Percentiles rank a stretch among this genome's conserved stretches.
Conservation (phyloP, 371 early-diverging fungal genomes). For the Mucor ambiguus region DNA sequence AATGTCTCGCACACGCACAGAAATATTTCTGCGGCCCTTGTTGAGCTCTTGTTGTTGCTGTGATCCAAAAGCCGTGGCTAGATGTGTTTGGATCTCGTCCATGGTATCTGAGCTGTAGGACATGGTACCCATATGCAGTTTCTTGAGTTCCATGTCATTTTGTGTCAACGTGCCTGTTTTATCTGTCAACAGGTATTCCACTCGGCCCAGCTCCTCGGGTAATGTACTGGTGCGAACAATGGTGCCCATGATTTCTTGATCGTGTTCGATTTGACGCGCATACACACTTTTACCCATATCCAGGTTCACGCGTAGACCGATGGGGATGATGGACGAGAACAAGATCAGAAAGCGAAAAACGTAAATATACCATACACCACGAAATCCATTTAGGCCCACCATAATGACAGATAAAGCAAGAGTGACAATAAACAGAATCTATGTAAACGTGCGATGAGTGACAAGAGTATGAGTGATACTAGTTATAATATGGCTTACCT, state of each 20-base stretch:
- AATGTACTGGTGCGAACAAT: slow-evolving; percentile 95
- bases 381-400: slow-evolving; percentile 91
- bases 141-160: slow-evolving; percentile 99
- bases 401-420: slow-evolving; percentile 81
- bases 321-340: slow-evolving; percentile 98
- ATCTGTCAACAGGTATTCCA: slow-evolving; percentile 97
- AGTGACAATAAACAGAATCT: slow-evolving; percentile 88
- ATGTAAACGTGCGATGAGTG: neutral
- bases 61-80: slow-evolving; percentile 60
- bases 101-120: slow-evolving; percentile 90
- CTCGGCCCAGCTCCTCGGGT: slow-evolving; percentile 99
- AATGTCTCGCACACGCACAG: slow-evolving; percentile 78
- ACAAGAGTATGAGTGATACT: no score
- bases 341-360: slow-evolving; percentile 96
- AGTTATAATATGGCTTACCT: slow-evolving; percentile 50
- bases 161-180: slow-evolving; percentile 99
- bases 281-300: slow-evolving; percentile 98
- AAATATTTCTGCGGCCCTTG: slow-evolving; percentile 67
- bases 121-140: slow-evolving; percentile 97
- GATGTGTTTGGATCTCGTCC: slow-evolving; percentile 79
- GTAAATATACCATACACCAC: slow-evolving; percentile 89
- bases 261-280: slow-evolving; percentile 82
- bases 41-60: slow-evolving; percentile 16
- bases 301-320: slow-evolving; percentile 95
- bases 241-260: slow-evolving; percentile 81